Evolutionary conservation across 352 stramenopile genomes (phyloP).

Genomic region (Pythium biforme): DNA sequence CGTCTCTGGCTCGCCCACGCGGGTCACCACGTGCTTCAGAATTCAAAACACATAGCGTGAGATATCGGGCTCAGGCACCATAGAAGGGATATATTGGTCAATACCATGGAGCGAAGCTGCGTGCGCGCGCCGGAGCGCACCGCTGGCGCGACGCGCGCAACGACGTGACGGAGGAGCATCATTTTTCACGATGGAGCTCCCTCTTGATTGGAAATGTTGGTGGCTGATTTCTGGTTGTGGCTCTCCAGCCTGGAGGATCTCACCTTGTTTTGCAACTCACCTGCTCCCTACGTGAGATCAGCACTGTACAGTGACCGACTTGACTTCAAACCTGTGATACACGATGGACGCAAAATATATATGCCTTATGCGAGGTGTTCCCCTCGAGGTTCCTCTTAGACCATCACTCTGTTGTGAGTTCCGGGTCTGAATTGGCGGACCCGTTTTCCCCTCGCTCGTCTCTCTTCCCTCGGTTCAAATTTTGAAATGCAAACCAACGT

Average conservation of each 20-base stretch:
- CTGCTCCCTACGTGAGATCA: not conserved
- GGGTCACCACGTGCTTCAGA: conserved; percentile 76
- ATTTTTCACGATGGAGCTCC: not conserved
- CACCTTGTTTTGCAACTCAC: conserved; percentile 24
- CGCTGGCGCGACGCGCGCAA: conserved; percentile 2
- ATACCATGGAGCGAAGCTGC: conserved; percentile 21
- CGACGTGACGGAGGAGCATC: not conserved
- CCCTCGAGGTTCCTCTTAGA: not conserved
- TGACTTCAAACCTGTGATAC: too few species aligned
- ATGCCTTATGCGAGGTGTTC: conserved; percentile 5
- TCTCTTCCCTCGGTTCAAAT: conserved; percentile 17
- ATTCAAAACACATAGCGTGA: not conserved
- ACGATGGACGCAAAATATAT: not conserved
- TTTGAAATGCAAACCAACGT: conserved; percentile 21
- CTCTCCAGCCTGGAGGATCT: not conserved
- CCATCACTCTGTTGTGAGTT: conserved; percentile 3
- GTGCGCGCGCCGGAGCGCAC: conserved; percentile 2
- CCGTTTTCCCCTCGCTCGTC: not conserved
- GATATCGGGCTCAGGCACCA: too few species aligned
- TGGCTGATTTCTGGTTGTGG: conserved; percentile 16
- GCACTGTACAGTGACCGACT: not conserved
- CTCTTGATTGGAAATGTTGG: not conserved
- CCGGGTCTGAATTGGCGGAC: not conserved
- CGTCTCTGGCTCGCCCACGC: conserved; percentile 57
- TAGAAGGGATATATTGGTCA: too few species aligned